Percentiles rank a stretch among this genome's conserved stretches.
Evolutionary conservation across 306 rosid genomes (phyloP).

Genomic region (Luffa aegyptiaca): DNA sequence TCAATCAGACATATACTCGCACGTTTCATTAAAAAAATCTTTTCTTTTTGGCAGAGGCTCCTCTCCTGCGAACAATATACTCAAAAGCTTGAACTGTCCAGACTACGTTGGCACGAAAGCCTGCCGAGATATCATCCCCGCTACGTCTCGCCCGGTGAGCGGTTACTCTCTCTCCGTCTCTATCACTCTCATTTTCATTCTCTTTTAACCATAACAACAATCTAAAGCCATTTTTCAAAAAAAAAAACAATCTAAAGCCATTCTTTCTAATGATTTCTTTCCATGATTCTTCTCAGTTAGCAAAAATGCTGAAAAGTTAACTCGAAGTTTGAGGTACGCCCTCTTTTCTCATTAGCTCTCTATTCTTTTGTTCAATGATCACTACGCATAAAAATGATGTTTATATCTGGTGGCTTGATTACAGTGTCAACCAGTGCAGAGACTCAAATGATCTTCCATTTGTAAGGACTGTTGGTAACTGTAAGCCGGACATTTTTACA

Average conservation of each 20-base stretch:
- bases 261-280: background rate
- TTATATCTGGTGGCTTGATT: background rate
- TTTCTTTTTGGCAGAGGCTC: conserved; percentile 41
- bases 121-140: conserved; percentile 40
- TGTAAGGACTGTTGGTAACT: background rate
- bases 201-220: background rate
- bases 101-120: conserved; percentile 43
- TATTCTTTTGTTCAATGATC: background rate
- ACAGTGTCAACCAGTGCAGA: background rate
- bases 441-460: background rate
- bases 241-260: background rate
- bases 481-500: conserved; percentile 16
- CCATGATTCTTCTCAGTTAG: conserved; percentile 4
- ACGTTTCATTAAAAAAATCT: background rate
- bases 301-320: conserved; percentile 18
- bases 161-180: conserved; percentile 1
- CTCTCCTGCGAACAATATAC: conserved; percentile 51
- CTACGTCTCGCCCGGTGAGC: conserved; percentile 42
- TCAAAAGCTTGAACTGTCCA: conserved; percentile 45
- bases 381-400: background rate
- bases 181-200: background rate
- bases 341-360: background rate
- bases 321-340: conserved; percentile 23
- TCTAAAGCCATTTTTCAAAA: background rate
- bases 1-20: background rate